Evolutionary conservation across 139 green algal genomes (phyloP), one percentile per base, ranked within the genome.

Genomic region (Volvox africanus): DNA sequence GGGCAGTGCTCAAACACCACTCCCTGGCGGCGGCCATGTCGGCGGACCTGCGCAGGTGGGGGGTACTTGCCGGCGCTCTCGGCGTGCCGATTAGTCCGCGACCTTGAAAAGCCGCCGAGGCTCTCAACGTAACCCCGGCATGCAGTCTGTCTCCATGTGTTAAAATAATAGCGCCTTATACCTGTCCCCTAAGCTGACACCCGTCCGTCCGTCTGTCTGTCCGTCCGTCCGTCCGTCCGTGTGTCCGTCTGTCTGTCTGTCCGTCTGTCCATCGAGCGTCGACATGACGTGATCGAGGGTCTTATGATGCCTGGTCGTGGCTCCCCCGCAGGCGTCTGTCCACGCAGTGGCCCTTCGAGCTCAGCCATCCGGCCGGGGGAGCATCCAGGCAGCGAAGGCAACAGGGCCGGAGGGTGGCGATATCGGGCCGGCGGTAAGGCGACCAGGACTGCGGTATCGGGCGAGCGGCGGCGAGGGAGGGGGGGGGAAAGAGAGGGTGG

Each of bases 1-100:
- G 50, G 50, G 86, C 86, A n/a, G 86, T 90, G 86, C 86, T 90
- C 44, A 28, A 24, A 36, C 86, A 90, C 73, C 69, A 84, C 73
- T 83, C 71, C 44, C 75, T 90, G 21, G 73, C 30, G 20, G 71
- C 50, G 30, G 86, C 86, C n/a, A 83, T 90, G 73, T 13, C 30
- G 30, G 67, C 44, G n/a, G 86, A 90, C 28, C n/a, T 90, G 86
- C 71, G 86, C 67, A 90, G 73, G 86, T 90, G 73, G 28, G 80
- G 50, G 80, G 14, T n/a, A n/a, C n/a, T n/a, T n/a, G n/a, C n/a
- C n/a, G n/a, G n/a, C n/a, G n/a, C n/a, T n/a, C n/a, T n/a, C n/a
- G n/a, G n/a, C n/a, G n/a, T n/a, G n/a, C n/a, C n/a, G n/a, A n/a
- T n/a, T n/a, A n/a, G n/a, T n/a, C n/a, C n/a, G n/a, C n/a, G n/a